These are phyloP conservation scores for Aspergillus candidus DNA, from an alignment of 2,329 filamentous ascomycete species.

Conservation along the genomic window DNA sequence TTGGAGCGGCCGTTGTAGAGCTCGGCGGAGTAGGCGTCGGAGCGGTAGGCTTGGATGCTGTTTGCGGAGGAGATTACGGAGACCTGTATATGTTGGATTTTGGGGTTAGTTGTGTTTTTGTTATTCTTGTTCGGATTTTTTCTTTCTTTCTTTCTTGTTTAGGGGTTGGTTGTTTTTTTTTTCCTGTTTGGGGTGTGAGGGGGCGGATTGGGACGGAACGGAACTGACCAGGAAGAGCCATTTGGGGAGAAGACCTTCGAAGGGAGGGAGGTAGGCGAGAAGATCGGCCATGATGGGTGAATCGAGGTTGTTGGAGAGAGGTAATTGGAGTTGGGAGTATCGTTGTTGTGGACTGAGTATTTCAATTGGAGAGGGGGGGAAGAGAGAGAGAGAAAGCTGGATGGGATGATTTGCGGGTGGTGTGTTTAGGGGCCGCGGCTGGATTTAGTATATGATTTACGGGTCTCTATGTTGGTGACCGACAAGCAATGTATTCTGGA, in stretches of 20 bases:
- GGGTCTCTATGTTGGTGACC: too few species aligned
- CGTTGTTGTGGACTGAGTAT: too few species aligned
- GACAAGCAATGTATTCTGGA: too few species aligned
- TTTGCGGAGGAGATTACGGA: conserved; percentile 78
- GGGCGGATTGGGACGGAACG: conserved; percentile 37
- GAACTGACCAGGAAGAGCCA: conserved; percentile 58
- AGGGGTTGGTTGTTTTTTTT: too few species aligned
- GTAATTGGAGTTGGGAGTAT: too few species aligned
- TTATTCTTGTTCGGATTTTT: background rate
- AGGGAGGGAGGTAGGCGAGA: conserved; percentile 30
- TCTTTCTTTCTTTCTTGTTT: too few species aligned
- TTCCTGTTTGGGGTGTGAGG: too few species aligned
- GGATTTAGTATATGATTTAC: too few species aligned
- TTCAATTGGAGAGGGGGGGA: too few species aligned
- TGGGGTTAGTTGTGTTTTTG: background rate
- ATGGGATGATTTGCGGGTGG: too few species aligned
- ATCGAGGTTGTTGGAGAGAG: background rate
- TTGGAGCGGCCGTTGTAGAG: conserved; percentile 60
- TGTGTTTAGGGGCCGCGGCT: too few species aligned
- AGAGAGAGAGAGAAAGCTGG: too few species aligned
- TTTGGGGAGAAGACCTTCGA: conserved; percentile 53
- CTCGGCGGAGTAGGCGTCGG: conserved; percentile 74
- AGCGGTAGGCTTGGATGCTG: conserved; percentile 74
- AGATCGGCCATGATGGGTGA: conserved; percentile 21
- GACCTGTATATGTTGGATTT: conserved; percentile 50